Conservation (phyloP, 2,329 filamentous ascomycete species). For the Colletotrichum camelliae region DNA sequence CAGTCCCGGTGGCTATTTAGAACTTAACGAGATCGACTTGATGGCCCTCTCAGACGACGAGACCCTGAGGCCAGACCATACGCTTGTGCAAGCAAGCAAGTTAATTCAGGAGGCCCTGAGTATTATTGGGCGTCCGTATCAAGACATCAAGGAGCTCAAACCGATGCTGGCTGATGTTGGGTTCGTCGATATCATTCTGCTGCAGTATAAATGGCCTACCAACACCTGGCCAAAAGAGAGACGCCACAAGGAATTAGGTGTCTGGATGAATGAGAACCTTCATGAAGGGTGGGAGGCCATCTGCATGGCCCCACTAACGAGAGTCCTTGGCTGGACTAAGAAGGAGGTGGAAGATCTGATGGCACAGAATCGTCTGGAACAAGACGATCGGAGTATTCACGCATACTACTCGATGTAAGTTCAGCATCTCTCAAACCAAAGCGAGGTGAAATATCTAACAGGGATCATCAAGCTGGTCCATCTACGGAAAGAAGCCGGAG, state of each 20-base stretch:
- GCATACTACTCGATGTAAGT: background rate
- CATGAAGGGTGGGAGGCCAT: background rate
- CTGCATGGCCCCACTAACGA: background rate
- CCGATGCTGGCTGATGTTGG: background rate
- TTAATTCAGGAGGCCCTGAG: conserved; percentile 22
- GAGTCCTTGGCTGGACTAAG: background rate
- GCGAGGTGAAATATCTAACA: background rate
- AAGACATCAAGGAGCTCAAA: background rate
- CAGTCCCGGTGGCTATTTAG: conserved; percentile 48
- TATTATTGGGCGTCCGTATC: background rate
- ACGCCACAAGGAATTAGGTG: background rate
- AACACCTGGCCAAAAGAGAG: background rate
- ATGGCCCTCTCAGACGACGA: conserved; percentile 21
- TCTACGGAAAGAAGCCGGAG: background rate
- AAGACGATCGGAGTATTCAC: background rate
- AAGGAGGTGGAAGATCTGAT: background rate
- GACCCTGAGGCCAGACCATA: conserved; percentile 25
- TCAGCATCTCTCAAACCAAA: too few species aligned
- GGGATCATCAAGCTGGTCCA: background rate
- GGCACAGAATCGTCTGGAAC: background rate
- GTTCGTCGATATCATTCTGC: background rate
- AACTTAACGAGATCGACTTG: conserved; percentile 46
- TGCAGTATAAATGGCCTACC: background rate
- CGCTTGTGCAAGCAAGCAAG: conserved; percentile 29
- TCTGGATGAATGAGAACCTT: background rate